These are phyloP conservation scores for Globisporangium orthogonon DNA, from an alignment of 352 stramenopile species.

Conservation along the genomic window DNA sequence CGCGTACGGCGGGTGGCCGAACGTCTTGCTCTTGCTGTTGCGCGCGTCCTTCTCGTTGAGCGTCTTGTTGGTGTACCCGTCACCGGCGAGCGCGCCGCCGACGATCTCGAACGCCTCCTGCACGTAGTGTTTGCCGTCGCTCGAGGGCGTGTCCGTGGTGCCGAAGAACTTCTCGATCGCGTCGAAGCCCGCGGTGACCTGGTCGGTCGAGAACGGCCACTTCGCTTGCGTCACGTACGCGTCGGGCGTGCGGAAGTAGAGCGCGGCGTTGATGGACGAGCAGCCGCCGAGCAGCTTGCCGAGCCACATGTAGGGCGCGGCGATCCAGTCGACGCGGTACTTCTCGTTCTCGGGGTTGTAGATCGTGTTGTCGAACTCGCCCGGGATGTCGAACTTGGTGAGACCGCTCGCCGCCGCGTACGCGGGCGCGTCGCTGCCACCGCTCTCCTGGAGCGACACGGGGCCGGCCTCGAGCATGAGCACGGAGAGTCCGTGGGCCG, in stretches of 20 bases:
- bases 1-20: conserved; percentile 37
- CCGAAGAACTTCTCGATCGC: conserved; percentile 32
- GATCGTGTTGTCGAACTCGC: conserved; percentile 50
- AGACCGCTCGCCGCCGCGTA: conserved; percentile 35
- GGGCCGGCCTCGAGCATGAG: conserved; percentile 27
- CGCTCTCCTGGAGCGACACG: conserved; percentile 33
- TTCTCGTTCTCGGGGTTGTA: conserved; percentile 34
- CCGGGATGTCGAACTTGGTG: conserved; percentile 69
- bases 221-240: conserved; percentile 28
- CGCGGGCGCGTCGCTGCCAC: conserved; percentile 30
- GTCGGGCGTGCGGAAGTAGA: conserved; percentile 70
- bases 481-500: conserved; percentile 17
- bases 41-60: conserved; percentile 37
- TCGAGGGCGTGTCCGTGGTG: conserved; percentile 37
- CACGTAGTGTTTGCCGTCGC: conserved; percentile 40
- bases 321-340: conserved; percentile 41
- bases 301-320: conserved; percentile 34
- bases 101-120: conserved; percentile 46
- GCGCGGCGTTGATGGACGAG: conserved; percentile 69
- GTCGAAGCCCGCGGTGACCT: conserved; percentile 58
- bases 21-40: conserved; percentile 43
- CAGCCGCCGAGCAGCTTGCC: conserved; percentile 76
- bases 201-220: conserved; percentile 36
- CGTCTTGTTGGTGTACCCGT: conserved; percentile 24
- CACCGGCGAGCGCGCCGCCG: conserved; percentile 18